phyloP scores from a whole-genome alignment of 1,284 basidiomycete genomes.

The Tilletia caries region DNA sequence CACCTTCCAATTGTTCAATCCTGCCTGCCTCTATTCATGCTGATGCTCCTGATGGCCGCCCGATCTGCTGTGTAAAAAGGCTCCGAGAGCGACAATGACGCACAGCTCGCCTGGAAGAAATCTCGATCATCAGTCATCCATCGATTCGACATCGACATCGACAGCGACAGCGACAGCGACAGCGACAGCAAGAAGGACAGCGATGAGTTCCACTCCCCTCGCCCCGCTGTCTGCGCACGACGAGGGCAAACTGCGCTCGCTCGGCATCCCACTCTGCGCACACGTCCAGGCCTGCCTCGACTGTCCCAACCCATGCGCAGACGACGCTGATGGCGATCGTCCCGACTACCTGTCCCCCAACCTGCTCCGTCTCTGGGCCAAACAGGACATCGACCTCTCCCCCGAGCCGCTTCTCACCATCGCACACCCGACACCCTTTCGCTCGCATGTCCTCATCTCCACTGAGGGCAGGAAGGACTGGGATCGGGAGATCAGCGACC shows the following conservation, averaged over 20 bases:
- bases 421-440: slow-evolving; percentile 11
- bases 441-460: slow-evolving; percentile 15
- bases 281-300: neutral
- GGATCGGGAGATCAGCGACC: slow-evolving; percentile 13
- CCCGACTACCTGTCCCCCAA: neutral
- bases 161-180: too few relatives aligned
- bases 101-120: too few relatives aligned
- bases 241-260: neutral
- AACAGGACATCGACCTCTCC: slow-evolving; percentile 17
- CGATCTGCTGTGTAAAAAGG: too few relatives aligned
- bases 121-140: too few relatives aligned
- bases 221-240: neutral
- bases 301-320: slow-evolving; percentile 13
- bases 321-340: neutral
- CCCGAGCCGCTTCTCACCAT: neutral
- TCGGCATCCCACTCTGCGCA: neutral
- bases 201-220: neutral
- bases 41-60: too few relatives aligned
- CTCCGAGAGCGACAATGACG: too few relatives aligned
- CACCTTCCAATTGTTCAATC: too few relatives aligned
- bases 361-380: slow-evolving; percentile 15
- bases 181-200: too few relatives aligned
- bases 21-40: too few relatives aligned
- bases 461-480: slow-evolving; percentile 20
- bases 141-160: too few relatives aligned